Percentiles rank a stretch among this genome's conserved stretches.
Evolutionary conservation across 352 stramenopile genomes (phyloP).

Genomic region (Phytophthora aleatoria): DNA sequence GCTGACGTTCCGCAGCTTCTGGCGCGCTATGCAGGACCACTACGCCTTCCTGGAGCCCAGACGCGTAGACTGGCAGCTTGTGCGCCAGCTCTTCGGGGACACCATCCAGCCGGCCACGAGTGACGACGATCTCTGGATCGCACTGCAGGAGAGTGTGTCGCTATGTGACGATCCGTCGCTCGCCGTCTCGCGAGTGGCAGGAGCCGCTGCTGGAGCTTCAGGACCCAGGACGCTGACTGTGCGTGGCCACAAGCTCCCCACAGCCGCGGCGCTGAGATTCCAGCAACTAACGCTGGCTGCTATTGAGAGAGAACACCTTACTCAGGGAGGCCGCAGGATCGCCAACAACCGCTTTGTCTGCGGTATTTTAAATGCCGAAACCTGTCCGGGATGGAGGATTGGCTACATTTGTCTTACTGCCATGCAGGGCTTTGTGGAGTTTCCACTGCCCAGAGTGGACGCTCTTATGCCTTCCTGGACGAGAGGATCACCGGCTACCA

Average conservation of each 20-base stretch:
- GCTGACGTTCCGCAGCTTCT: conserved; percentile 79
- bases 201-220: conserved; percentile 4
- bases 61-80: conserved; percentile 66
- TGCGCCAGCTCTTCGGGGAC: conserved; percentile 77
- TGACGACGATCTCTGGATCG: conserved; percentile 84
- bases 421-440: conserved; percentile 86
- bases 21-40: conserved; percentile 64
- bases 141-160: conserved; percentile 72
- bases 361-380: conserved; percentile 74
- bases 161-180: conserved; percentile 76
- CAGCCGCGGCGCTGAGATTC: conserved; percentile 34
- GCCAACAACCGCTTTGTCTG: conserved; percentile 72
- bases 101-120: conserved; percentile 60
- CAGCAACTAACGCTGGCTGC: conserved; percentile 45
- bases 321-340: conserved; percentile 52
- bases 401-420: conserved; percentile 73
- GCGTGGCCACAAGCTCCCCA: conserved; percentile 41
- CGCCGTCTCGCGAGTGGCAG: conserved; percentile 39
- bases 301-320: conserved; percentile 64
- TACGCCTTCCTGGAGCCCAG: conserved; percentile 64
- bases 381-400: conserved; percentile 76
- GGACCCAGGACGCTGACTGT: conserved; percentile 32
- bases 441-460: conserved; percentile 66
- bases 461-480: conserved; percentile 62
- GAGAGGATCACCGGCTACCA: conserved; percentile 3